Conservation (phyloP, 306 rosid genomes). For the Acacia confusa region DNA sequence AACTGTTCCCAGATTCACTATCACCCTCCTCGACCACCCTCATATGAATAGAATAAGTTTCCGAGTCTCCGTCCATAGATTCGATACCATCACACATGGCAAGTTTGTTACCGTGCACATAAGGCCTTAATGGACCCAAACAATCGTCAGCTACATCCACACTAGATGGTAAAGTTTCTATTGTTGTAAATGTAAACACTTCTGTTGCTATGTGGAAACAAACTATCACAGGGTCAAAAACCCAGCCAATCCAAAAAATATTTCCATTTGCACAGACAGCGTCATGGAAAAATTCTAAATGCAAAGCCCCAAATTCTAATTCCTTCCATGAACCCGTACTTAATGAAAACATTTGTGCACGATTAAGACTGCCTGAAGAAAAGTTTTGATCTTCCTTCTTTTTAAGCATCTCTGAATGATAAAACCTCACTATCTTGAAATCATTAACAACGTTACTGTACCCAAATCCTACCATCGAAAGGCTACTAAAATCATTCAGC, state of each 20-base stretch:
- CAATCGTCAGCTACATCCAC: not conserved
- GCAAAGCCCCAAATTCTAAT: not conserved
- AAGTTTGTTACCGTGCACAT: not conserved
- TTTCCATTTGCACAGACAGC: not conserved
- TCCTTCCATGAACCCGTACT: not conserved
- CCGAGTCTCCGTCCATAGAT: not conserved
- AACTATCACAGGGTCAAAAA: not conserved
- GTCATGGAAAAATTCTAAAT: too few relatives aligned
- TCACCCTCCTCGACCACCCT: not conserved
- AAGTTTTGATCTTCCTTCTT: too few relatives aligned
- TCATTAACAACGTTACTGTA: not conserved
- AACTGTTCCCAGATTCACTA: not conserved
- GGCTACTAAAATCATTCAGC: not conserved
- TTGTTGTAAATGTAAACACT: not conserved
- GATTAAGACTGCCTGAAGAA: rapidly evolving
- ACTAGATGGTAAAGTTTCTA: not conserved
- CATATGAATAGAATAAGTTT: not conserved
- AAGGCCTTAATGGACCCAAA: not conserved
- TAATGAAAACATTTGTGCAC: not conserved
- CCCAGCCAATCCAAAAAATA: not conserved
- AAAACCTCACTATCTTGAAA: not conserved
- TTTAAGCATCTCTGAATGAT: not conserved
- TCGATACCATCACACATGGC: too few relatives aligned
- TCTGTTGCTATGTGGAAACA: not conserved
- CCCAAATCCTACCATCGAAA: not conserved